phyloP scores from a whole-genome alignment of 2,329 filamentous ascomycete species.

The Cytospora piceae region DNA sequence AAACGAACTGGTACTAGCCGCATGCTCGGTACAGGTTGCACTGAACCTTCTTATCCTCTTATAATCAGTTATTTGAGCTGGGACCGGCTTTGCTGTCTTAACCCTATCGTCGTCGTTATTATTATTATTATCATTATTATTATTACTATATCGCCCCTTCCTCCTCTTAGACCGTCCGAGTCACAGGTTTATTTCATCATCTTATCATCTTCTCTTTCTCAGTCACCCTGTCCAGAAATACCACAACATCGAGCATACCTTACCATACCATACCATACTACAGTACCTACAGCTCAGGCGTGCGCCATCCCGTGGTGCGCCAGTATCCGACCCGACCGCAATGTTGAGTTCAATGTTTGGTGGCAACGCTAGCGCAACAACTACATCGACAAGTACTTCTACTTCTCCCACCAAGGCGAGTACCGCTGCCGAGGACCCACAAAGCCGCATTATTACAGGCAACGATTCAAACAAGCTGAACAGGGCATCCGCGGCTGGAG shows the following conservation, averaged over 20 bases:
- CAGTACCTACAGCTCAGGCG: neutral
- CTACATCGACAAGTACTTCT: slow-evolving; percentile 12
- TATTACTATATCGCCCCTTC: neutral
- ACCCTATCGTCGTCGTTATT: neutral
- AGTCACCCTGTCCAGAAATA: neutral
- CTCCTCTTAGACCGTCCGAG: neutral
- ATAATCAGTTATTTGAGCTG: neutral
- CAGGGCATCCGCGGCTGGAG: slow-evolving; percentile 13
- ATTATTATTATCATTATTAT: neutral
- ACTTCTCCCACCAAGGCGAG: slow-evolving; percentile 17
- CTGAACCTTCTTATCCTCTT: neutral
- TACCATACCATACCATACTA: neutral
- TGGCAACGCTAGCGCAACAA: slow-evolving; percentile 21
- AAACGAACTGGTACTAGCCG: slow-evolving; percentile 4
- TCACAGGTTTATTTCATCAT: neutral
- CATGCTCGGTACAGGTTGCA: neutral
- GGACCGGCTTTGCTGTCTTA: neutral
- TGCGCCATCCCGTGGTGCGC: slow-evolving; percentile 10
- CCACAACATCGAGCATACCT: too few species aligned
- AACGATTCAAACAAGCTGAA: slow-evolving; percentile 21
- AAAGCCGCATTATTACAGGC: slow-evolving; percentile 19
- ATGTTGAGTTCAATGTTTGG: slow-evolving; percentile 26
- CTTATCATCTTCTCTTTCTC: neutral
- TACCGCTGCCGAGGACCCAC: slow-evolving; percentile 23
- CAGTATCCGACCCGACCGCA: slow-evolving; percentile 22